phyloP scores from a whole-genome alignment of 2,329 filamentous ascomycete genomes.

The Triangularia verruculosa region DNA sequence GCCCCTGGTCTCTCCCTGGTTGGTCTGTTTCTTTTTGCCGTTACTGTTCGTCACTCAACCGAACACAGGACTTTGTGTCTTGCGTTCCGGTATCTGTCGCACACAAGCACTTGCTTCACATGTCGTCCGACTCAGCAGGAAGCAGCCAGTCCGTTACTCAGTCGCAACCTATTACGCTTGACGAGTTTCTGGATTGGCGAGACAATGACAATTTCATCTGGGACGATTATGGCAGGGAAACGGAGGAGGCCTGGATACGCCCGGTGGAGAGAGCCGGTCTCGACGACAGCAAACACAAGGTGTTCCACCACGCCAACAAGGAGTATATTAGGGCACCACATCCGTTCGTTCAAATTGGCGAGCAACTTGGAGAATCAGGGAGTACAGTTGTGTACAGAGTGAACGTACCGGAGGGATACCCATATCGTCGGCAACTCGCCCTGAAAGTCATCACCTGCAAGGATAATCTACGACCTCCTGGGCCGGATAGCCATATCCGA shows the following conservation, averaged over 20 bases:
- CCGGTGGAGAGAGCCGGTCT: constrained; percentile 23
- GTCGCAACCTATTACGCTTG: constrained; percentile 18
- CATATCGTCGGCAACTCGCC: constrained; percentile 25
- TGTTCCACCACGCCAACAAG: constrained; percentile 26
- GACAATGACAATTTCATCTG: constrained; percentile 26
- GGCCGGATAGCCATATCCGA: constrained; percentile 26
- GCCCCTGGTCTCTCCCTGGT: no score
- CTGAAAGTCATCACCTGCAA: constrained; percentile 29
- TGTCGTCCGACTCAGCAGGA: constrained; percentile 24
- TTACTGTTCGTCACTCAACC: background rate
- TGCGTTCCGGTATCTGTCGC: background rate
- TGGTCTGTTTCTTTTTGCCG: background rate
- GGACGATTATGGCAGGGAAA: constrained; percentile 23
- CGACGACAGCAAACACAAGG: constrained; percentile 27
- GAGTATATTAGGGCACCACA: constrained; percentile 25
- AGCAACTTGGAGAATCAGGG: constrained; percentile 26
- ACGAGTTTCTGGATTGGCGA: constrained; percentile 19
- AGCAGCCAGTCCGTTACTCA: constrained; percentile 24
- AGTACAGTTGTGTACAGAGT: constrained; percentile 29
- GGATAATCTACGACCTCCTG: constrained; percentile 22
- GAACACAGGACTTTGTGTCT: background rate
- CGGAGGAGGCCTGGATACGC: constrained; percentile 18
- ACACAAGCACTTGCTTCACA: constrained; percentile 12
- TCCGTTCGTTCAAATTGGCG: constrained; percentile 22
- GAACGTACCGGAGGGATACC: constrained; percentile 17